Conservation (phyloP, 2,329 filamentous ascomycete genomes). For the Colletotrichum musicola region DNA sequence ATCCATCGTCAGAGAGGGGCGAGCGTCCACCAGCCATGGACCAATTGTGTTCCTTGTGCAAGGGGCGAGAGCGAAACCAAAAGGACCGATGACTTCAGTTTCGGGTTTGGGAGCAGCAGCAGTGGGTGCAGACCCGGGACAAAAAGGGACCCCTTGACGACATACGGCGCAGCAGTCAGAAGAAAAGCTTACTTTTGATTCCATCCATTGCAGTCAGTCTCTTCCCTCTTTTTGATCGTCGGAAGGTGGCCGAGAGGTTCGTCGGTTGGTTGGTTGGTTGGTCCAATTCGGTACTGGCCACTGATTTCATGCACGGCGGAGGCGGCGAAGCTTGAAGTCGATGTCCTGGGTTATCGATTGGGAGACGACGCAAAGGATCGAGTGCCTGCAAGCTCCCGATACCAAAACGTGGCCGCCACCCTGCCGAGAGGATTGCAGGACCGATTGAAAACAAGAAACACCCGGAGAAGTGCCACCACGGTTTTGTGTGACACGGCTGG, state of each 20-base stretch:
- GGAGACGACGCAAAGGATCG: neutral
- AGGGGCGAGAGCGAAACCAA: slow-evolving; percentile 5
- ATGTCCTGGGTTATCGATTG: neutral
- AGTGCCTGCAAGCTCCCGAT: slow-evolving; percentile 13
- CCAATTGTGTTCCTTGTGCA: neutral
- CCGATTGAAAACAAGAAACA: slow-evolving; percentile 14
- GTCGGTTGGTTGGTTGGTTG: neutral
- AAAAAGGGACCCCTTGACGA: neutral
- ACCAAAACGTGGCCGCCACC: slow-evolving; percentile 5
- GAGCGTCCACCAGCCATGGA: neutral
- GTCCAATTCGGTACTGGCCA: slow-evolving; percentile 14
- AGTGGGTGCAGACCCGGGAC: neutral
- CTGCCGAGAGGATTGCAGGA: neutral
- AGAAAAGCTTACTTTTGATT: slow-evolving; percentile 12
- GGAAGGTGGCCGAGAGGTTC: slow-evolving; percentile 27
- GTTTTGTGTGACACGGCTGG: slow-evolving; percentile 21
- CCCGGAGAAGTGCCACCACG: slow-evolving; percentile 22
- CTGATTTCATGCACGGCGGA: neutral
- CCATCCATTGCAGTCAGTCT: neutral
- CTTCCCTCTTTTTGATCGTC: neutral
- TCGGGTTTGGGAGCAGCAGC: neutral
- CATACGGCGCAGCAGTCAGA: slow-evolving; percentile 8
- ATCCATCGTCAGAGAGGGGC: neutral
- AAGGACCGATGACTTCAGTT: slow-evolving; percentile 1
- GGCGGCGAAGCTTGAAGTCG: slow-evolving; percentile 19